A percentile compares a stretch with the other conserved stretches of the same genome.
Evolutionary conservation across 1,284 basidiomycete species (phyloP).

Genomic region (Mycosarcoma mackinlayi): DNA sequence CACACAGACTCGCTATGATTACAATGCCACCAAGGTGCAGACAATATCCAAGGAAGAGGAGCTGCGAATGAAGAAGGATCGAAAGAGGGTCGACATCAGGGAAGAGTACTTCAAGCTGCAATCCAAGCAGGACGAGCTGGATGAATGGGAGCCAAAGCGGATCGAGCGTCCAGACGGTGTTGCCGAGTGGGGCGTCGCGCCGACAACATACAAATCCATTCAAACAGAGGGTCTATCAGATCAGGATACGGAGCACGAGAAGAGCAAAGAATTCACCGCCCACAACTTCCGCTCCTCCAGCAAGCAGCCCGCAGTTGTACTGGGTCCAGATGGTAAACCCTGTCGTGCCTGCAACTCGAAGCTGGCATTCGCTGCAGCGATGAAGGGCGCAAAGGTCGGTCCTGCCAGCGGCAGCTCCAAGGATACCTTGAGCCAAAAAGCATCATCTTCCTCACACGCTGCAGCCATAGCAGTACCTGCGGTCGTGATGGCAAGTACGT

Average conservation of each 20-base stretch:
- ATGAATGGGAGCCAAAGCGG: conserved; percentile 88
- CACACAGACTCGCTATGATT: conserved; percentile 90
- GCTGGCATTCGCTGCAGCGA: conserved; percentile 60
- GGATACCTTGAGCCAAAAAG: not conserved
- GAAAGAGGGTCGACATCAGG: conserved; percentile 88
- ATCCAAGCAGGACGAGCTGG: conserved; percentile 77
- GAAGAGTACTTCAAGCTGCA: conserved; percentile 83
- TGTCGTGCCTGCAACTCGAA: conserved; percentile 66
- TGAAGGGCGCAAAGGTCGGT: conserved; percentile 41
- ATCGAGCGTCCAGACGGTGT: conserved; percentile 83
- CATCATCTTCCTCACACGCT: conserved; percentile 4
- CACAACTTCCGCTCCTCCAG: conserved; percentile 19
- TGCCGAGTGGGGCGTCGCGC: conserved; percentile 89
- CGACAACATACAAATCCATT: conserved; percentile 26
- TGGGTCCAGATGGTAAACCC: conserved; percentile 67
- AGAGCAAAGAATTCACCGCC: conserved; percentile 22
- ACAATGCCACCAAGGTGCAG: conserved; percentile 82
- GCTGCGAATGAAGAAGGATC: conserved; percentile 79
- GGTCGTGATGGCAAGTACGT: conserved; percentile 9
- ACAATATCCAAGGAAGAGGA: conserved; percentile 84
- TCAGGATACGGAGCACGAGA: conserved; percentile 20
- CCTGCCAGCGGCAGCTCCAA: conserved; percentile 1
- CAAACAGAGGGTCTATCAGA: conserved; percentile 69
- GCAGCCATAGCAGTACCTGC: conserved; percentile 5
- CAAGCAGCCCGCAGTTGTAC: conserved; percentile 42